These are phyloP conservation scores for Entophlyctis luteolus DNA, from an alignment of 192 early-diverging fungal genomes.

Conservation along the genomic window DNA sequence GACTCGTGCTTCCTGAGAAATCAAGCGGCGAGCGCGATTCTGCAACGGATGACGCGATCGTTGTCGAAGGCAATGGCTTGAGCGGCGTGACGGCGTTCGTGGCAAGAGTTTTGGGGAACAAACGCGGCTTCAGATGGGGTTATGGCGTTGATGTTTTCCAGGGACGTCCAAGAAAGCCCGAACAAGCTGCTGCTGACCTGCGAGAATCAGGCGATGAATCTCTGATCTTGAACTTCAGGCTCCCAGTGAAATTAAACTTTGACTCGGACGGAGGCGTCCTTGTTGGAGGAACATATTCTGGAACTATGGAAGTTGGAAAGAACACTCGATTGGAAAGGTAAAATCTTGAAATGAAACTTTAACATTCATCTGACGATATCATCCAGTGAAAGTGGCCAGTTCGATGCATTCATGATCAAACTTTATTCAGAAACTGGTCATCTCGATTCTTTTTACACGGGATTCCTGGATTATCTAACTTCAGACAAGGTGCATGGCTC, in stretches of 20 bases:
- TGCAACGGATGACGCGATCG: not conserved
- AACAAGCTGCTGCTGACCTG: not conserved
- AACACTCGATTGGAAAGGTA: not conserved
- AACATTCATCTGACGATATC: not conserved
- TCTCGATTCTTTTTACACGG: not conserved
- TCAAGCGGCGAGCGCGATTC: too few relatives aligned
- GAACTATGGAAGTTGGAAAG: not conserved
- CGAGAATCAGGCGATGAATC: not conserved
- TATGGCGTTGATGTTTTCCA: not conserved
- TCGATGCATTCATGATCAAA: conserved; percentile 1
- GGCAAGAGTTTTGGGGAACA: not conserved
- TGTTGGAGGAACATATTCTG: conserved; percentile 5
- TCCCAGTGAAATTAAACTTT: not conserved
- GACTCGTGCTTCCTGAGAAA: not conserved
- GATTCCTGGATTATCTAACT: not conserved
- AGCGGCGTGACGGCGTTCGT: not conserved
- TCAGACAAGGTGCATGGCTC: not conserved
- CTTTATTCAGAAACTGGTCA: not conserved
- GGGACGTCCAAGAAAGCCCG: too few relatives aligned
- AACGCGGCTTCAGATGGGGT: not conserved
- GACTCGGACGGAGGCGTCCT: conserved; percentile 1
- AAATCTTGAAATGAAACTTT: not conserved
- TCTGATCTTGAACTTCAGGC: not conserved
- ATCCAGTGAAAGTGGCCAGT: not conserved
- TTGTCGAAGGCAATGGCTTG: not conserved